phyloP scores from a whole-genome alignment of 1,284 basidiomycete genomes.

The Vanrija sp. region DNA sequence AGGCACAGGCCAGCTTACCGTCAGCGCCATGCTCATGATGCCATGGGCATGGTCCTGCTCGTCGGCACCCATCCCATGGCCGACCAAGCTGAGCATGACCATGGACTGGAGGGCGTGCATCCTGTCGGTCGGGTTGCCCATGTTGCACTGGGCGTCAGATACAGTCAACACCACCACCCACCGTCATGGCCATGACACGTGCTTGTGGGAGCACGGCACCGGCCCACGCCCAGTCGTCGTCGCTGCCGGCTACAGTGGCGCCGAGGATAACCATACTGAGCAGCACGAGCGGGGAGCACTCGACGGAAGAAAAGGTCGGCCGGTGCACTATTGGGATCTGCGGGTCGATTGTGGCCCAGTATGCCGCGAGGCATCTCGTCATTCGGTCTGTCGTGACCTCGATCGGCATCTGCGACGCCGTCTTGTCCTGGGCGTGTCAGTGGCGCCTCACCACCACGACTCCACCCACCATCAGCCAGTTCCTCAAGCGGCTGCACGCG shows the following conservation, averaged over 20 bases:
- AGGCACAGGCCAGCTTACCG: background rate
- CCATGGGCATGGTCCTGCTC: constrained; percentile 9
- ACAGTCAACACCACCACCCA: background rate
- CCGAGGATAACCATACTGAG: constrained; percentile 2
- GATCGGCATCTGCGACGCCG: background rate
- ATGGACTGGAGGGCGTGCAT: background rate
- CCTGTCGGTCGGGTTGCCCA: background rate
- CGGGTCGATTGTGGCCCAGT: constrained; percentile 1
- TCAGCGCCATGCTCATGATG: constrained; percentile 5
- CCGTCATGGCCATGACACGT: background rate
- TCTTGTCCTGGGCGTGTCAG: background rate
- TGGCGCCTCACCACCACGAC: too few species aligned
- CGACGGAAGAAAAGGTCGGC: background rate
- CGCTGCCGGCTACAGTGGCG: background rate
- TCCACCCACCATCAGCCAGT: constrained; percentile 1
- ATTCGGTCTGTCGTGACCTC: background rate
- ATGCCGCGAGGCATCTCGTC: background rate
- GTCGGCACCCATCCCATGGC: background rate
- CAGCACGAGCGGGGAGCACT: background rate
- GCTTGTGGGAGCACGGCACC: background rate
- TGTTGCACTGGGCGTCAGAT: background rate
- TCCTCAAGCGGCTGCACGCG: background rate
- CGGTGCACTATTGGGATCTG: constrained; percentile 6
- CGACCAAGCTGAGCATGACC: background rate
- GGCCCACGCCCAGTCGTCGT: constrained; percentile 2